Conservation (phyloP, 345 rosid species). For the Syzygium jambos region DNA sequence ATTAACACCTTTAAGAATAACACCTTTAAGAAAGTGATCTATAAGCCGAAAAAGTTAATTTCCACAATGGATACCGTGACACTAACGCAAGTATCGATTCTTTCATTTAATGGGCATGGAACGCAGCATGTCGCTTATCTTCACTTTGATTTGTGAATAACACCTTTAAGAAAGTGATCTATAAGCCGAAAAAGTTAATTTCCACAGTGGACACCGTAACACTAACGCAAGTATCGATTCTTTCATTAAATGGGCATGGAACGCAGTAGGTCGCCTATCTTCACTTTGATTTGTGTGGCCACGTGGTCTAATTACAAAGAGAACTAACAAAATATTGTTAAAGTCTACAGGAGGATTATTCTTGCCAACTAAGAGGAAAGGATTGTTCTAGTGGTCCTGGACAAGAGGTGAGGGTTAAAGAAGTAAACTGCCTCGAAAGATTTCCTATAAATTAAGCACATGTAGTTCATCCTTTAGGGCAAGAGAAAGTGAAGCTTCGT, state of each 20-base stretch:
- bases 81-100: neutral
- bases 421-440: neutral
- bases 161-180: too few relatives aligned
- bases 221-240: neutral
- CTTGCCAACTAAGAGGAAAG: too few relatives aligned
- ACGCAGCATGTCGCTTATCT: neutral
- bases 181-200: neutral
- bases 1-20: neutral
- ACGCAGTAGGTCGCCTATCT: neutral
- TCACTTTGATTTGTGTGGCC: too few relatives aligned
- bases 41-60: neutral
- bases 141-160: too few relatives aligned
- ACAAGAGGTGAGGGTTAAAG: neutral
- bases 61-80: neutral
- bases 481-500: neutral
- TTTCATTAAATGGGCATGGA: neutral
- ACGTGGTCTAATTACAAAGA: too few relatives aligned
- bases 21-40: neutral
- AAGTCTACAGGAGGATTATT: too few relatives aligned
- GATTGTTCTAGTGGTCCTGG: neutral
- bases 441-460: neutral
- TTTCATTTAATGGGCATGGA: neutral
- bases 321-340: too few relatives aligned
- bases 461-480: neutral
- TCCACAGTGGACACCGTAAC: neutral